These are phyloP conservation scores for Collybia sordida DNA, from an alignment of 768 basidiomycete genomes.

Conservation along the genomic window DNA sequence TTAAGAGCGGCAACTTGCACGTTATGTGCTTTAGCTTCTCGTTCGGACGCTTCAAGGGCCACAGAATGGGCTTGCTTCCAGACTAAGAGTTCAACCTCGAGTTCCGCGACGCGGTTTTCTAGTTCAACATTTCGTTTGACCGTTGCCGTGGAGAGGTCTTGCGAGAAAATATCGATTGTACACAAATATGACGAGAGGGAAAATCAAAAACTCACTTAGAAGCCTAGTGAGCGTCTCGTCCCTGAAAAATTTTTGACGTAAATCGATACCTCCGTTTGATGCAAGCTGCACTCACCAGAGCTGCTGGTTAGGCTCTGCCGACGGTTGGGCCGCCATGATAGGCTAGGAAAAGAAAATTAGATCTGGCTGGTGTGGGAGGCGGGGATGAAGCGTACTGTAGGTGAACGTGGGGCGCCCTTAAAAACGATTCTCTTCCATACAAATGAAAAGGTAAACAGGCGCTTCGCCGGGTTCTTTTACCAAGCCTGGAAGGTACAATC, in stretches of 20 bases:
- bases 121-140: constrained; percentile 63
- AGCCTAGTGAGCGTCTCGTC: constrained; percentile 65
- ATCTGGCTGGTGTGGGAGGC: constrained; percentile 30
- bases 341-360: constrained; percentile 35
- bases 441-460: constrained; percentile 51
- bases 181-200: constrained; percentile 2
- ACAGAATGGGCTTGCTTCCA: constrained; percentile 73
- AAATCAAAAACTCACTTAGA: constrained; percentile 41
- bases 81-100: constrained; percentile 66
- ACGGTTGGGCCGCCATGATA: constrained; percentile 54
- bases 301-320: constrained; percentile 61
- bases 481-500: constrained; percentile 46
- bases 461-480: constrained; percentile 58
- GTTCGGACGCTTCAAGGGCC: constrained; percentile 60
- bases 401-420: constrained; percentile 43
- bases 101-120: constrained; percentile 62
- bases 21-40: constrained; percentile 66
- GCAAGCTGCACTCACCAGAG: constrained; percentile 50
- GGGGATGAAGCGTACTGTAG: constrained; percentile 38
- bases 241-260: constrained; percentile 36
- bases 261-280: constrained; percentile 9
- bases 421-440: constrained; percentile 42
- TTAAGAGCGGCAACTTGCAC: constrained; percentile 65
- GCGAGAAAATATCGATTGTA: constrained; percentile 5
- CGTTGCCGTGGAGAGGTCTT: constrained; percentile 65